Base-by-base conservation (phyloP, 2,329 filamentous ascomycete species). In the Proliferodiscus dingleyae region DNA sequence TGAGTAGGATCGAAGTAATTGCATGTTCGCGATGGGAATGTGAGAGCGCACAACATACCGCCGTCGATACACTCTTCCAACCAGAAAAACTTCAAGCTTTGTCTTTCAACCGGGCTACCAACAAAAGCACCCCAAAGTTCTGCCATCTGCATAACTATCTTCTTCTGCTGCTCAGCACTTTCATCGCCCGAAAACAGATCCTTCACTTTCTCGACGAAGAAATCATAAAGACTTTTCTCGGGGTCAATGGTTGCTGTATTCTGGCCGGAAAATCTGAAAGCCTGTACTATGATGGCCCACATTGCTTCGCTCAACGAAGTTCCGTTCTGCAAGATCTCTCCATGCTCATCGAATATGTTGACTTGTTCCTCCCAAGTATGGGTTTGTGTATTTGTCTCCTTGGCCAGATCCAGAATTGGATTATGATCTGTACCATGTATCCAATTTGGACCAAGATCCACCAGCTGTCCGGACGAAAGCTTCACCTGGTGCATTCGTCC, bases 71-170 rank as follows among this genome's bases (percentile, higher is more conserved):
- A 75, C 56, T 79, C 74, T 55, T 80, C 75, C 2, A 80, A 59
- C 72, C 75, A 78, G 53, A 78, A 75, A 58, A 71, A 79, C 57
- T 71, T 75, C 43, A 80, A 61, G 56, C 73, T 78, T 58, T 80
- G 77, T 19, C 53, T 67, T 29, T 66, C 62, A 3, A 77, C 65
- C 2, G 67, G 64, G 43, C 67, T 72, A 3, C 76, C 77, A 19
- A 78, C 71, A 56, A 76, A 78, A 1, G 70, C 69, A 9, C 76
- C 75, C 73, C 77, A 78, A 18, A 59, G 48, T 30, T 61, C 58
- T 3, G 73, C 62, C 11, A 64, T 68, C 29, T 65, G 56, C 41
- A 68, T 62, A 47, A 68, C 68, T 37, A 59, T 53, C 30, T 61
- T 59, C 5, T 73, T 70, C 13, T 70, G 49, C 6, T 37, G n/a